Evolutionary conservation across 257 asterid species (phyloP).

Genomic region (Cynanchum wilfordii): DNA sequence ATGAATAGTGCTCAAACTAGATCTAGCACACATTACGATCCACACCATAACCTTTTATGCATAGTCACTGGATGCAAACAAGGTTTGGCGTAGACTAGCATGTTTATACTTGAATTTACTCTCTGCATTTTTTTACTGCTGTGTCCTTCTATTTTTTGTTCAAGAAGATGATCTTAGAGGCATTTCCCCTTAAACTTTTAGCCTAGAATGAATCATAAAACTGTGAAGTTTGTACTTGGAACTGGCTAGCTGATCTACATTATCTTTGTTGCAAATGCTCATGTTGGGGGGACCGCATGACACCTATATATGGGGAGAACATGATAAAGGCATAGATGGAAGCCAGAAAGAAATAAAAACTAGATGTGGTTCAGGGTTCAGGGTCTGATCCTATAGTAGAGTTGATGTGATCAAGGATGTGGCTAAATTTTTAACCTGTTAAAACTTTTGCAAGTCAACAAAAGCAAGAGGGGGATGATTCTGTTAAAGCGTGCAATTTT

Average conservation of each 20-base stretch:
- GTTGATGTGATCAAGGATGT: not conserved
- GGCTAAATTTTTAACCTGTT: not conserved
- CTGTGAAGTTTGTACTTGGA: not conserved
- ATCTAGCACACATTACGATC: constrained; percentile 94
- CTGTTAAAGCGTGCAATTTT: not conserved
- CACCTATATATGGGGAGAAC: not conserved
- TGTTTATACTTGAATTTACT: not conserved
- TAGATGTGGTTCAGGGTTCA: too few relatives aligned
- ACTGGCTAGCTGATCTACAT: not conserved
- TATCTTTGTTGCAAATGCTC: not conserved
- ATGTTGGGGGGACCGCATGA: not conserved
- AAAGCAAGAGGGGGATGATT: not conserved
- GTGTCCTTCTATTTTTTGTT: not conserved
- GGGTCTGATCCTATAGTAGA: not conserved
- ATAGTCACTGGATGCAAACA: constrained; percentile 65
- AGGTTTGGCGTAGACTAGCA: constrained; percentile 36
- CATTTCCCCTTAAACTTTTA: not conserved
- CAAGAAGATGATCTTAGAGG: not conserved
- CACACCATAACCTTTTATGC: constrained; percentile 88
- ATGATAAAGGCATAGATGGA: not conserved
- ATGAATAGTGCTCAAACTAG: constrained; percentile 74
- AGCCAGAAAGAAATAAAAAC: not conserved
- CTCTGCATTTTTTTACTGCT: not conserved
- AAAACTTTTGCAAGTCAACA: not conserved
- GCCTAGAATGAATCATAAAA: not conserved